Conservation (phyloP, 805 yeast genomes). For the Scheffersomyces amazonensis region DNA sequence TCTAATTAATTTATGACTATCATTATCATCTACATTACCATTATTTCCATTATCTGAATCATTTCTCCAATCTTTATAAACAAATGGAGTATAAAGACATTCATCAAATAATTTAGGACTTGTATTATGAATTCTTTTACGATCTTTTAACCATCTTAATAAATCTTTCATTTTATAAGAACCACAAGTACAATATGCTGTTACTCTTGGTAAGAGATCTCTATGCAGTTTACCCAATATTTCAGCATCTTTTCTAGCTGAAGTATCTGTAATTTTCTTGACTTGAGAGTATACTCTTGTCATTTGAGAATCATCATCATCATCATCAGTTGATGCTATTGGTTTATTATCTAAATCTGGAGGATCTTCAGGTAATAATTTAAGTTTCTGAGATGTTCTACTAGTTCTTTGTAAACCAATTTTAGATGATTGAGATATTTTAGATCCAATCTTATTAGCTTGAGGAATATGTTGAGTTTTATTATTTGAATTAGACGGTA, state of each 20-base stretch:
- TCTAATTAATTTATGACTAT: constrained; percentile 46
- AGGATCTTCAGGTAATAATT: constrained; percentile 55
- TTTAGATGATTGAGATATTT: constrained; percentile 38
- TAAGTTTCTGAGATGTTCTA: constrained; percentile 70
- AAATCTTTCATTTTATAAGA: constrained; percentile 87
- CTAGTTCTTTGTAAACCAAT: constrained; percentile 74
- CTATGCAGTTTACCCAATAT: constrained; percentile 84
- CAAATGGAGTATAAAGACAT: constrained; percentile 89
- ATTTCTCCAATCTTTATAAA: constrained; percentile 72
- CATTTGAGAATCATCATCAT: constrained; percentile 17
- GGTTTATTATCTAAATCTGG: constrained; percentile 9
- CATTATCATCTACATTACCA: constrained; percentile 8
- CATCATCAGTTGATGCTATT: constrained; percentile 8
- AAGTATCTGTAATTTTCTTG: constrained; percentile 75
- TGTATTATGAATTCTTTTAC: constrained; percentile 69
- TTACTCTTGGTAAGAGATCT: constrained; percentile 83
- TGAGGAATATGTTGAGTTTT: constrained; percentile 8
- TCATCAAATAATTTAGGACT: constrained; percentile 91
- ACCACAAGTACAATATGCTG: constrained; percentile 95
- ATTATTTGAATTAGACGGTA: background rate
- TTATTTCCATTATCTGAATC: constrained; percentile 15
- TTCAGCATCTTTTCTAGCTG: constrained; percentile 93
- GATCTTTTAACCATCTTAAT: constrained; percentile 78
- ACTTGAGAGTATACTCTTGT: constrained; percentile 75
- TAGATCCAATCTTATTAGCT: constrained; percentile 23